phyloP scores from a whole-genome alignment of 345 rosid genomes.

The Sonneratia caseolaris region DNA sequence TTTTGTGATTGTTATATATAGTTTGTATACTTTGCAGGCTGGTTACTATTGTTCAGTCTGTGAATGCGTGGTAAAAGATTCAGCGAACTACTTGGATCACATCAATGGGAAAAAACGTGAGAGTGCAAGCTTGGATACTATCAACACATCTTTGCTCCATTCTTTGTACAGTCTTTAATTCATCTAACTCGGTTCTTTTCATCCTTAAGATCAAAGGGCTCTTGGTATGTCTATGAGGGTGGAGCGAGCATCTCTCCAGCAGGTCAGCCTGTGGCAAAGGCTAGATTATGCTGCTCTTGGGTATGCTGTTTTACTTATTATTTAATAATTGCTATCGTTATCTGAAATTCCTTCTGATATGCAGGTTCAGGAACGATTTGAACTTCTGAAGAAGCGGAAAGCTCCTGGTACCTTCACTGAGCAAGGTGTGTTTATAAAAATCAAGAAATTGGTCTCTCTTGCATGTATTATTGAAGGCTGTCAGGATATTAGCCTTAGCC shows the following conservation, averaged over 20 bases:
- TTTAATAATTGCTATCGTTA: not conserved
- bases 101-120: conserved; percentile 97
- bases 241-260: conserved; percentile 82
- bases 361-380: conserved; percentile 90
- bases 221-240: conserved; percentile 98
- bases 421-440: conserved; percentile 48
- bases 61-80: conserved; percentile 96
- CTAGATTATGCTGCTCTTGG: not conserved
- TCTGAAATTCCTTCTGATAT: conserved; percentile 7
- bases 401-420: conserved; percentile 80
- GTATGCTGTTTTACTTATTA: not conserved
- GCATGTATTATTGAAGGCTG: not conserved
- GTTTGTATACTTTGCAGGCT: conserved; percentile 42
- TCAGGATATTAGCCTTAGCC: no score
- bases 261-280: conserved; percentile 28
- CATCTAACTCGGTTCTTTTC: conserved; percentile 8
- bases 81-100: conserved; percentile 98
- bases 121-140: conserved; percentile 9
- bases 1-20: not conserved
- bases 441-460: not conserved
- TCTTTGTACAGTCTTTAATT: not conserved
- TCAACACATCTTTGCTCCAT: not conserved
- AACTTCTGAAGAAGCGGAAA: conserved; percentile 71
- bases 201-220: conserved; percentile 81
- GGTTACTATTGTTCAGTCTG: conserved; percentile 95